Evolutionary conservation across 176 grass and related monocot species (phyloP).

Genomic region (Zoysia pacifica): DNA sequence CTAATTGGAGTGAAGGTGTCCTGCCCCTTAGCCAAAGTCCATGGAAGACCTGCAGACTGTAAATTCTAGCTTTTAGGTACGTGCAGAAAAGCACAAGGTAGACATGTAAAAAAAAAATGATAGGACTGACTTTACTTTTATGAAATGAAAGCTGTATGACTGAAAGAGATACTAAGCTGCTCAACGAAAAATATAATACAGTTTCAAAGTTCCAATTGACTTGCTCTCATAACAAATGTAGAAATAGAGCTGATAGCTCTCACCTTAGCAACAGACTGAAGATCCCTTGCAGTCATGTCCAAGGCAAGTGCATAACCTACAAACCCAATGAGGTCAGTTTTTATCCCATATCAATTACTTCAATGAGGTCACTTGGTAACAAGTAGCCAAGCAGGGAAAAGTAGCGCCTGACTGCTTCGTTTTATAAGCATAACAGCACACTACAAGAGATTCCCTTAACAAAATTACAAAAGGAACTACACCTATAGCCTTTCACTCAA

Average conservation of each 20-base stretch:
- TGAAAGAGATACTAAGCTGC: not conserved
- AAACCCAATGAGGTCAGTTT: constrained; percentile 15
- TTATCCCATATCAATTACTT: constrained; percentile 16
- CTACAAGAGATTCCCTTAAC: too few species aligned
- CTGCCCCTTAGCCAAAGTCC: constrained; percentile 94
- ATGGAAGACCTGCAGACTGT: constrained; percentile 88
- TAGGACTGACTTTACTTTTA: not conserved
- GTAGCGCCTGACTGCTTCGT: too few species aligned
- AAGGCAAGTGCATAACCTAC: constrained; percentile 93
- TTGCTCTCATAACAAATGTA: not conserved
- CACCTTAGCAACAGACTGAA: constrained; percentile 81
- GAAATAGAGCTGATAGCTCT: not conserved
- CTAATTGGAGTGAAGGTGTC: constrained; percentile 99
- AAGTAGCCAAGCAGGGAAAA: too few species aligned
- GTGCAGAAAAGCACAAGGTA: constrained; percentile 2
- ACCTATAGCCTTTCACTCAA: too few species aligned
- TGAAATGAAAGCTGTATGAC: constrained; percentile 13
- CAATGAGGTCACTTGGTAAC: not conserved
- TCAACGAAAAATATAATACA: not conserved
- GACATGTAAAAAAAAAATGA: not conserved
- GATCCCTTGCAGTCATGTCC: constrained; percentile 99
- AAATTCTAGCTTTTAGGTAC: constrained; percentile 27
- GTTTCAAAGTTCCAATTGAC: not conserved
- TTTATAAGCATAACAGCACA: too few species aligned
- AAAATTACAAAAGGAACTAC: too few species aligned